Evolutionary conservation across 768 basidiomycete genomes (phyloP), one percentile per base, ranked within the genome.

Genomic region (Candolleomyces aberdarensis): DNA sequence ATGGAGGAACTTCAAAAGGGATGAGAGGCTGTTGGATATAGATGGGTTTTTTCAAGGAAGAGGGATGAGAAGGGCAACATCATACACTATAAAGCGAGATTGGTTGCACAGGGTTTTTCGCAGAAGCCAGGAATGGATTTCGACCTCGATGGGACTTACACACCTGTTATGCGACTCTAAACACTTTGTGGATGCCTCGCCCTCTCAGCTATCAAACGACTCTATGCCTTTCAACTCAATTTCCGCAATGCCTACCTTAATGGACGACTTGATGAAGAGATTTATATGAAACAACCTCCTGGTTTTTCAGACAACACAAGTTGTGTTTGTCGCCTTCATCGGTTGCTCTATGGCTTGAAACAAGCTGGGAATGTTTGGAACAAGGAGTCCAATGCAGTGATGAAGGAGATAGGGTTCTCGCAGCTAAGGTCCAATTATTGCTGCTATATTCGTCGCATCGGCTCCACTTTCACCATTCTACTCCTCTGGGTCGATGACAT

Each of bases 311-410:
- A 68, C 3, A 56, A 62, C 13, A 59, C 65, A 11, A 60, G 65
- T 13, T 39, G 46, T 2, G 49, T 43, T 7, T 63, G 55, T 50
- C 56, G 44, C 5, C 65, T 76, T 9, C 60, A 59, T 13, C 63
- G 67, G 43, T 59, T 67, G 3, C 60, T 80, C 4, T 80, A 78
- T 66, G 74, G 77, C 0, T 65, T 76, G 8, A 74, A 75, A 29
- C 77, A 79, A 60, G 68, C 73, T 1, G 70, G 67, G 3, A 52
- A 67, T 14, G 58, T 70, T 15, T 80, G 77, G 76, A 66, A 66
- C 29, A 14, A 19, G 1, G 48, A 55, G 10, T 51, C 64, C 3
- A 39, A 64, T 48, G 40, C 41, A 7, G 57, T 41, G 9, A 49
- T 65, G 6, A 15, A 48, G 3, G 43, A 52, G 0, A 36, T 65